Evolutionary conservation across 2,329 filamentous ascomycete species (phyloP), one percentile per base, ranked within the genome.

Genomic region (Fusarium nygamai): DNA sequence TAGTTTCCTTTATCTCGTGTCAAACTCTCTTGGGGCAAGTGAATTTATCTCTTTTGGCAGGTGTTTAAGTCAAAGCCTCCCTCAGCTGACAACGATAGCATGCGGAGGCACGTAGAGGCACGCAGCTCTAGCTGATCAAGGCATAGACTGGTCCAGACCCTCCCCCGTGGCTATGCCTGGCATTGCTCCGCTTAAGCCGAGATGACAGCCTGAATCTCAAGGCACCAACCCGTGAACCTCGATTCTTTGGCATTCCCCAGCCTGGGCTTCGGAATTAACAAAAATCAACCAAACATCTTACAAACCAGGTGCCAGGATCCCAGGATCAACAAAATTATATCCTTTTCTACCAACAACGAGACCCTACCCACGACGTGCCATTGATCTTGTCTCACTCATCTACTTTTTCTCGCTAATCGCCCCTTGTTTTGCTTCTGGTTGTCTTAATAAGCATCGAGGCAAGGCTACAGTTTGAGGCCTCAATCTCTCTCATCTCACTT

Each of bases 201-300:
- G 69, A 66, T 31, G 4, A 1, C 2, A 2, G 69, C 72, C 72
- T 74, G 47, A 48, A 6, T 5, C 38, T 31, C 8, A 17, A 74
- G 72, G 72, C 72, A 62, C 1, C 60, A 46, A 69, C n/a, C 5
- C 20, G 4, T 46, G 16, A 69, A 44, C 51, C 27, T 66, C 31
- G 11, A 53, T 71, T 61, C 47, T 33, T 72, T 58, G 59, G 53
- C 56, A 60, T 74, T 74, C 63, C 53, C 57, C 29, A 69, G 47
- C 56, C 43, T 65, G 51, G 47, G 43, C 43, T 33, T 54, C 31
- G 43, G 34, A 51, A 48, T 39, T 48, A 22, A 20, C 61, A 73
- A 65, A 64, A 74, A 72, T 69, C 72, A 66, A 73, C 71, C 59
- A 61, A 72, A 65, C 72, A 74, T 74, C 72, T 69, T 67, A 64